Base-by-base conservation (phyloP, 768 basidiomycete genomes). In the Amanita pallidorosea region DNA sequence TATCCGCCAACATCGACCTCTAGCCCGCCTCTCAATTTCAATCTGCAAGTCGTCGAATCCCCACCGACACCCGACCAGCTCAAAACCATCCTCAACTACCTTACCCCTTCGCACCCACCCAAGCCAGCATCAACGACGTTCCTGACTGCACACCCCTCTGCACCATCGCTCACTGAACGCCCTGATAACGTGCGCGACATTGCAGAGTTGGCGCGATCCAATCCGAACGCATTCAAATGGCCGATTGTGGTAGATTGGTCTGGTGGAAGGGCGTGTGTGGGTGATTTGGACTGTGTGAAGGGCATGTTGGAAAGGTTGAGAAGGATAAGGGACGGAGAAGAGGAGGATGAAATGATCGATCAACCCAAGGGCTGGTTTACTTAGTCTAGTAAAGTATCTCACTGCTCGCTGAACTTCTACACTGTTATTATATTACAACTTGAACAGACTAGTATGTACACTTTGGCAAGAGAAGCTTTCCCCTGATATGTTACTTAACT, bases 181-280 rank as follows among this genome's bases (percentile, higher is more conserved):
- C 68, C 70, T 0, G 60, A 63, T 23, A 74, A 64, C 23, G 56
- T 75, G 0, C 63, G 71, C 5, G 74, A 64, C 7, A 67, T 88
- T 7, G 67, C 67, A 2, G 65, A 72, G 25, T 69, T 86, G 8
- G 84, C 71, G 0, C 57, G 66, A 40, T 68, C 70, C 62, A 80
- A 80, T 51, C 83, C 80, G 1, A 70, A 70, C 12, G 78, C 76
- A 13, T 63, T 88, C 56, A 85, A 80, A 55, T 89, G 85, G 85
- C 87, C 87, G 0, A 74, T 89, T 42, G 83, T 89, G 0, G 87
- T 89, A 2, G 80, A 89, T 56, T 89, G 87, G 87, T 65, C 70
- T 13, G 74, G 70, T 20, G 87, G 87, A 1, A 71, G 71, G 37
- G 84, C 79, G 8, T 73, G 74, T 17, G 65, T 88, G 0, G 87